Conservation (phyloP, 352 stramenopile genomes). For the Phytophthora brassicae region DNA sequence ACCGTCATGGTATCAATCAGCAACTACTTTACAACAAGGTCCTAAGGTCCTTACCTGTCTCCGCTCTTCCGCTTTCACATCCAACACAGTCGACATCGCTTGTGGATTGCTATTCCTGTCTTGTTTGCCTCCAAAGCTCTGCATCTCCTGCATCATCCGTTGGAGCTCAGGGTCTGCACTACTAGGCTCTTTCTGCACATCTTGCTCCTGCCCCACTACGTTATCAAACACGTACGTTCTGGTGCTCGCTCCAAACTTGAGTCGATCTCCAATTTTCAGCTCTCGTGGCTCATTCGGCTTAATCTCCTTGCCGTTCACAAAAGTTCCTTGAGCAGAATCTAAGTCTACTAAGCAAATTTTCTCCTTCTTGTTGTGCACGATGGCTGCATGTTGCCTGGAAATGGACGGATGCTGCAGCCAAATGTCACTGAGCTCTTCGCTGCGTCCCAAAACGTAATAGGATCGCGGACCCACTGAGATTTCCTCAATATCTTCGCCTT, state of each 20-base stretch:
- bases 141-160: conserved; percentile 44
- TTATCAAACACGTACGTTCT: conserved; percentile 59
- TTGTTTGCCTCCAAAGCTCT: conserved; percentile 51
- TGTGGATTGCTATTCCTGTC: conserved; percentile 13
- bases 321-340: conserved; percentile 83
- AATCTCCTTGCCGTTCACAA: conserved; percentile 74
- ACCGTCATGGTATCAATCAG: not conserved
- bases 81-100: not conserved
- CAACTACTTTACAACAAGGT: not conserved
- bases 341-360: conserved; percentile 72
- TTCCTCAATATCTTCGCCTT: conserved; percentile 42
- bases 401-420: conserved; percentile 79
- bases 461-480: conserved; percentile 50
- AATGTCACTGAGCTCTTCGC: conserved; percentile 74
- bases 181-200: not conserved
- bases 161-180: conserved; percentile 29
- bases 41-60: conserved; percentile 31
- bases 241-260: conserved; percentile 66
- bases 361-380: conserved; percentile 67
- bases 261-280: conserved; percentile 48
- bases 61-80: conserved; percentile 27
- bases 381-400: conserved; percentile 75
- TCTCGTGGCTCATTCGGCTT: conserved; percentile 40
- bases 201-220: conserved; percentile 9
- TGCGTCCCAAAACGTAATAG: conserved; percentile 76